Percentiles rank a stretch among this genome's conserved stretches.
Evolutionary conservation across 805 yeast genomes (phyloP).

Genomic region (Maudiozyma bulderi): DNA sequence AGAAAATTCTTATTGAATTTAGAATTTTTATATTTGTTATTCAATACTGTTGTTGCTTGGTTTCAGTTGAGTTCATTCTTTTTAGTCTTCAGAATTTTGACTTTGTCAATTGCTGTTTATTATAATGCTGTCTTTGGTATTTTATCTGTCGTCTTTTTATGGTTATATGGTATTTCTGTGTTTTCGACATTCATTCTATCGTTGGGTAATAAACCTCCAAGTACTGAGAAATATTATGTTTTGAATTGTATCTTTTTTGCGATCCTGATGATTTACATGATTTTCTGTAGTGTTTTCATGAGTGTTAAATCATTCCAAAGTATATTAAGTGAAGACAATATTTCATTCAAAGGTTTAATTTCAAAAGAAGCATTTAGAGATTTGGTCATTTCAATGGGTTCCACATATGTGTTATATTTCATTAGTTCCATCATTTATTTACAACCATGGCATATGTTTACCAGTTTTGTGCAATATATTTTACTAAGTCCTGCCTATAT

Average conservation of each 20-base stretch:
- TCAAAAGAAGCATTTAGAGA: conserved; percentile 71
- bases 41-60: conserved; percentile 78
- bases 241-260: conserved; percentile 76
- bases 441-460: conserved; percentile 89
- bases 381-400: conserved; percentile 70
- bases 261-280: conserved; percentile 76
- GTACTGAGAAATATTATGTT: conserved; percentile 71
- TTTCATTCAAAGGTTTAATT: conserved; percentile 41
- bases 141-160: conserved; percentile 66
- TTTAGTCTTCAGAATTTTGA: conserved; percentile 79
- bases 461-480: conserved; percentile 77
- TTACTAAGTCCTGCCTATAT: conserved; percentile 81
- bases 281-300: conserved; percentile 77
- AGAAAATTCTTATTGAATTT: conserved; percentile 66
- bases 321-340: conserved; percentile 28
- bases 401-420: conserved; percentile 76
- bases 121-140: conserved; percentile 55
- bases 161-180: conserved; percentile 75
- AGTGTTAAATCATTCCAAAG: conserved; percentile 60
- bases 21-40: conserved; percentile 70
- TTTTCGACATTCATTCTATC: conserved; percentile 82
- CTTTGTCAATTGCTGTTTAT: conserved; percentile 55
- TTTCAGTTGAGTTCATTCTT: conserved; percentile 86
- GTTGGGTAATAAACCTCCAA: conserved; percentile 90
- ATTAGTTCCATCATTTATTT: conserved; percentile 70